Evolutionary conservation across 208 protist genomes (phyloP), one percentile per base, ranked within the genome.

Genomic region (Wallacemonas sp.): DNA sequence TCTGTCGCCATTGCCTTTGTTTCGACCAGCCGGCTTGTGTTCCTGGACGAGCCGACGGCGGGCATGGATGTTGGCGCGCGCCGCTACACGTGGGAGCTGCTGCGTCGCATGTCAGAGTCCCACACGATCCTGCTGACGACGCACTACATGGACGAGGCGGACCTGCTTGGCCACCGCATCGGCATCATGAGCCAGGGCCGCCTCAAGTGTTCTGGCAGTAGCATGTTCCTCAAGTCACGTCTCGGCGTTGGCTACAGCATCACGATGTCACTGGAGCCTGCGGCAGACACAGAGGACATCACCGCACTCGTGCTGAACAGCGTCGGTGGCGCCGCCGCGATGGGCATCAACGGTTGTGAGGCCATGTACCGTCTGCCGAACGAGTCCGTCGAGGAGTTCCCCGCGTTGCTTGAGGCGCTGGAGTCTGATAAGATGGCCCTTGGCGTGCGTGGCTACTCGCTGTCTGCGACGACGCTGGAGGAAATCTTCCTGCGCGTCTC

Each of bases 81-180:
- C 21, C 72, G 83, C n/a, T 70, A 74, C 36, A 69, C 81, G 49
- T 95, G 85, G 90, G 17, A 66, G n/a, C 36, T 85, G 12, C 49
- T 74, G 24, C 48, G 75, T 1, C 34, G 46, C 17, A 71, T 65
- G 55, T 66, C 27, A 63, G 21, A 64, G 16, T 55, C 62, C 1
- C 74, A 71, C 77, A 83, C 72, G 32, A 81, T 87, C 36, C 16
- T 87, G 2, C 52, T 87, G 57, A 83, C 72, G 43, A 94, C 91
- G 26, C 93, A 96, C 49, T 88, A 66, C 72, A 95, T 98, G 92
- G 94, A 98, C 49, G 96, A 98, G 70, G 96, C 96, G 8, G 93
- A 98, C 66, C 60, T 88, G n/a, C 74, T 98, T 8, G 75, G 78
- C 32, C 70, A 96, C 60, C 66, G 74, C 33, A 95, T 98, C 58